Evolutionary conservation across 176 grass and related monocot genomes (phyloP).

Genomic region (Oryza brachyantha): DNA sequence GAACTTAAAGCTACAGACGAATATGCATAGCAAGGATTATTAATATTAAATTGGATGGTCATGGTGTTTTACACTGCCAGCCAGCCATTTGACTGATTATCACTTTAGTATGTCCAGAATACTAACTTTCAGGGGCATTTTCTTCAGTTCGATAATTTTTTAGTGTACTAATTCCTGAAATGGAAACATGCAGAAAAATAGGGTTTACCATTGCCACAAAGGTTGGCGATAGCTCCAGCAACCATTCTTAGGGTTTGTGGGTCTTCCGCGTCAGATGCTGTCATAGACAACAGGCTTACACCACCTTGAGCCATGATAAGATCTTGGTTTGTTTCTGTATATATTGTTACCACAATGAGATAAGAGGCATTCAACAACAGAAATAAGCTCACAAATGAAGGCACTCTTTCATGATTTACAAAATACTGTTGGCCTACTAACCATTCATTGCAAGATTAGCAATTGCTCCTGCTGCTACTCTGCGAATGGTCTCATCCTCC

Average conservation of each 20-base stretch:
- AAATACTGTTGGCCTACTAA: slow-evolving; percentile 35
- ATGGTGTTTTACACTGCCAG: background rate
- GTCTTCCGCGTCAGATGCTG: slow-evolving; percentile 93
- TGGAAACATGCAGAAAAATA: slow-evolving; percentile 9
- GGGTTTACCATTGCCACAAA: slow-evolving; percentile 95
- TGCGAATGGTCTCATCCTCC: slow-evolving; percentile 87
- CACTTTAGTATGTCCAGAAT: background rate
- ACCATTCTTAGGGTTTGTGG: slow-evolving; percentile 99
- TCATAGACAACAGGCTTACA: slow-evolving; percentile 85
- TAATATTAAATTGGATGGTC: background rate
- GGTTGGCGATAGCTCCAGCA: slow-evolving; percentile 97
- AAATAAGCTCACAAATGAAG: background rate
- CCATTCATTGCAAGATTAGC: slow-evolving; percentile 99
- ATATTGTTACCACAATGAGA: slow-evolving; percentile 26
- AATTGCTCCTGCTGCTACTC: slow-evolving; percentile 98
- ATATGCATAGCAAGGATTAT: background rate
- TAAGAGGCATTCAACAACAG: slow-evolving; percentile 15
- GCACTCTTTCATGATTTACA: slow-evolving; percentile 18
- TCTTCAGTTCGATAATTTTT: slow-evolving; percentile 5
- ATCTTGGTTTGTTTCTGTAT: slow-evolving; percentile 95
- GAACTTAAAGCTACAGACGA: background rate
- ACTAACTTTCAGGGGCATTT: background rate
- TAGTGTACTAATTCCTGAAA: slow-evolving; percentile 2
- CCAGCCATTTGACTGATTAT: background rate
- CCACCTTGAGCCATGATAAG: slow-evolving; percentile 97